Percentiles rank a stretch among this genome's conserved stretches.
Evolutionary conservation across 78 protist species (phyloP).

Genomic region (Dictyostelium capitatum): DNA sequence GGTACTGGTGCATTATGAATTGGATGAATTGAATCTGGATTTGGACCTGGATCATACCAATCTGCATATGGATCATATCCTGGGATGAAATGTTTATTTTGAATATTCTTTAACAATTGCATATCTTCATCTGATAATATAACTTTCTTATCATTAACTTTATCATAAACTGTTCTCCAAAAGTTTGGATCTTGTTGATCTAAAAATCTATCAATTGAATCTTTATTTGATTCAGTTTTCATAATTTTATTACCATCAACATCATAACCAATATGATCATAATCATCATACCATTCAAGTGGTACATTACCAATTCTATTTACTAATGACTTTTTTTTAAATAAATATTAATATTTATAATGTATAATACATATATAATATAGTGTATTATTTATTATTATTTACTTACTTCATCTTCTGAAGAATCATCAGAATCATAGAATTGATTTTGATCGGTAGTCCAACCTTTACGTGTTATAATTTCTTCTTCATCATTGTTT

Average conservation of each 20-base stretch:
- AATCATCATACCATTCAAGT: slow-evolving; percentile 96
- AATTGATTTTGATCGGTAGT: slow-evolving; percentile 56
- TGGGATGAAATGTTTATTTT: slow-evolving; percentile 51
- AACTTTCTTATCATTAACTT: slow-evolving; percentile 85
- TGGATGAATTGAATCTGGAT: slow-evolving; percentile 84
- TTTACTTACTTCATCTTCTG: slow-evolving; percentile 75
- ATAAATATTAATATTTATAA: background rate
- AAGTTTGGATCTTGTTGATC: slow-evolving; percentile 80
- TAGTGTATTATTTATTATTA: too few species aligned
- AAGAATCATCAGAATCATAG: slow-evolving; percentile 67
- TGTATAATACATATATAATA: too few species aligned
- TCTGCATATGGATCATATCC: slow-evolving; percentile 34
- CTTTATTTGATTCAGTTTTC: slow-evolving; percentile 67
- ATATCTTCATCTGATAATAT: slow-evolving; percentile 89
- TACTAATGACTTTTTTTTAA: slow-evolving; percentile 64
- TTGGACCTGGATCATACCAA: slow-evolving; percentile 77
- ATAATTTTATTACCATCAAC: slow-evolving; percentile 94
- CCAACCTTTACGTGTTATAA: background rate
- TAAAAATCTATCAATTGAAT: slow-evolving; percentile 88
- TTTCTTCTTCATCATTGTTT: slow-evolving; percentile 16
- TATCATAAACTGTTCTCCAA: slow-evolving; percentile 92
- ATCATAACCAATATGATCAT: slow-evolving; percentile 97
- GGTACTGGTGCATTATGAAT: slow-evolving; percentile 80
- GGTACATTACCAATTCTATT: slow-evolving; percentile 96
- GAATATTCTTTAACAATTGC: slow-evolving; percentile 85